Percentiles rank a stretch among this genome's conserved stretches.
phyloP scores from a whole-genome alignment of 2,329 filamentous ascomycete species.

The Scleromitrula shiraiana region DNA sequence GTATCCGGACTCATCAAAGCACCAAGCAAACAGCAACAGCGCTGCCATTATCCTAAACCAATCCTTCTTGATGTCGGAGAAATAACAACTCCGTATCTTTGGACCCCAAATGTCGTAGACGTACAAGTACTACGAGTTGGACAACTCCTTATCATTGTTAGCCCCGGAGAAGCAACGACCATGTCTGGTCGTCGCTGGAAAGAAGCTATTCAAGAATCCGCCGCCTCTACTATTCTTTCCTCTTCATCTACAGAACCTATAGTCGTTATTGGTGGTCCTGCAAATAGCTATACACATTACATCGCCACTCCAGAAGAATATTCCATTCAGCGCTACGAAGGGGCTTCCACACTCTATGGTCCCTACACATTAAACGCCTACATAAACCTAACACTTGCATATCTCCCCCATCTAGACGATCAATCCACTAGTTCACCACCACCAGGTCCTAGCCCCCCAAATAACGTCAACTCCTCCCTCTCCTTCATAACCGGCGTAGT shows the following conservation, averaged over 20 bases:
- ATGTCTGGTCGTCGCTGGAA: slow-evolving; percentile 90
- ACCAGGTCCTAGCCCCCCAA: slow-evolving; percentile 60
- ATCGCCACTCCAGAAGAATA: slow-evolving; percentile 75
- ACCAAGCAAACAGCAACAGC: slow-evolving; percentile 60
- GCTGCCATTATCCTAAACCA: slow-evolving; percentile 74
- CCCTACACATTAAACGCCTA: slow-evolving; percentile 76
- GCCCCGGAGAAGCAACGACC: slow-evolving; percentile 81
- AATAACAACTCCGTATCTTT: slow-evolving; percentile 68
- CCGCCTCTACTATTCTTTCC: slow-evolving; percentile 33
- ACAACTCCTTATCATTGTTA: slow-evolving; percentile 74
- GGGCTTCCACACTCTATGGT: slow-evolving; percentile 85
- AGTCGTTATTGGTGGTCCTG: slow-evolving; percentile 82
- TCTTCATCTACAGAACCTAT: slow-evolving; percentile 46
- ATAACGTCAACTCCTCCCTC: slow-evolving; percentile 68
- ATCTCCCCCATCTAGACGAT: slow-evolving; percentile 57
- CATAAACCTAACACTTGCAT: slow-evolving; percentile 73
- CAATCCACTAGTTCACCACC: slow-evolving; percentile 37
- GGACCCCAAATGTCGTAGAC: slow-evolving; percentile 88
- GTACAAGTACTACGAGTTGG: slow-evolving; percentile 80
- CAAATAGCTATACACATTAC: slow-evolving; percentile 82
- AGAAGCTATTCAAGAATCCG: slow-evolving; percentile 52
- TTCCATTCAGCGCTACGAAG: slow-evolving; percentile 80
- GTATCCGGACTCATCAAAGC: slow-evolving; percentile 66
- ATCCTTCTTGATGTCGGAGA: slow-evolving; percentile 85
- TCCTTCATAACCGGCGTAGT: slow-evolving; percentile 77